These are phyloP conservation scores for Colletotrichum viniferum DNA, from an alignment of 2,329 filamentous ascomycete genomes.

Conservation along the genomic window DNA sequence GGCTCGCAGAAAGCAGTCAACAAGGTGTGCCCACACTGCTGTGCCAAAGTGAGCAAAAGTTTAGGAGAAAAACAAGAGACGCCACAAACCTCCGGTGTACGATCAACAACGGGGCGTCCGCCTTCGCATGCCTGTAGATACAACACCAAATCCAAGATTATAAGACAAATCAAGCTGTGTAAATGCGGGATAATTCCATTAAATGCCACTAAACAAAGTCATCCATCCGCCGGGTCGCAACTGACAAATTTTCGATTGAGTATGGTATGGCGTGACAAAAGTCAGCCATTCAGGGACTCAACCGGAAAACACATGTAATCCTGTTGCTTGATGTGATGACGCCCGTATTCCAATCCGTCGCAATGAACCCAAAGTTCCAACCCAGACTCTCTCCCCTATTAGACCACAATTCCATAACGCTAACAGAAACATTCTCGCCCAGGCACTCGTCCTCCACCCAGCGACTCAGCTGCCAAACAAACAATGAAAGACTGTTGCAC, in stretches of 20 bases:
- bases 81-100: fast-evolving
- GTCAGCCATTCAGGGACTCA: neutral
- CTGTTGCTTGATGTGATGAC: too few relatives aligned
- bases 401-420: too few relatives aligned
- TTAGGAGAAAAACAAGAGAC: neutral
- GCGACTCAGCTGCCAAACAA: too few relatives aligned
- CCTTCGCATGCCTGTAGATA: neutral
- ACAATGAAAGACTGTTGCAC: too few relatives aligned
- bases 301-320: neutral
- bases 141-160: neutral
- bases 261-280: neutral
- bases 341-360: too few relatives aligned
- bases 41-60: neutral
- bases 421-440: too few relatives aligned
- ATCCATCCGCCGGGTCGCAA: neutral
- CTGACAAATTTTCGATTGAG: neutral
- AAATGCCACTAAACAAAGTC: neutral
- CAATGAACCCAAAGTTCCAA: too few relatives aligned
- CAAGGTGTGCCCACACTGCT: neutral
- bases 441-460: too few relatives aligned
- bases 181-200: neutral
- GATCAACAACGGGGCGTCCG: neutral
- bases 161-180: neutral
- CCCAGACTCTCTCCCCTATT: too few relatives aligned
- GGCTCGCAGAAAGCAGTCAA: neutral